Percentiles rank a stretch among this genome's conserved stretches.
Conservation (phyloP, 768 basidiomycete species). For the Hydnum rufescens region DNA sequence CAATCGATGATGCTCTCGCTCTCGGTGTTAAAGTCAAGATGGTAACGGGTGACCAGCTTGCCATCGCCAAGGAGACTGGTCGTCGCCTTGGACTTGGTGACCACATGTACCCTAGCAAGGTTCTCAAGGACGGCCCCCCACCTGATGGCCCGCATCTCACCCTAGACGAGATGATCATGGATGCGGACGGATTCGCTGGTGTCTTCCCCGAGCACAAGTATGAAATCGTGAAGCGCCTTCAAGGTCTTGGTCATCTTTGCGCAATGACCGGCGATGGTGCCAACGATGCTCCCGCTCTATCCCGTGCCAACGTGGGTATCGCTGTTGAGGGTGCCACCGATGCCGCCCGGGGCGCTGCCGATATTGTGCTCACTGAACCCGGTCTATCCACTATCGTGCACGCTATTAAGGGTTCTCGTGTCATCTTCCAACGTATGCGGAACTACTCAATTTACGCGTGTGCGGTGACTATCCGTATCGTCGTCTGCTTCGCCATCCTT, state of each 20-base stretch:
- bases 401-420: conserved; percentile 92
- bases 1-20: conserved; percentile 87
- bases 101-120: conserved; percentile 98
- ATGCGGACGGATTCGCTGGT: conserved; percentile 96
- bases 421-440: conserved; percentile 99
- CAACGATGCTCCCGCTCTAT: conserved; percentile 93
- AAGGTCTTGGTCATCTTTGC: conserved; percentile 85
- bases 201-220: conserved; percentile 99
- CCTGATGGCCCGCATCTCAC: conserved; percentile 65
- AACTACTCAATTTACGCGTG: conserved; percentile 98
- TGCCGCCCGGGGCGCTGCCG: conserved; percentile 94
- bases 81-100: conserved; percentile 95
- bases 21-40: conserved; percentile 99
- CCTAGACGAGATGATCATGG: conserved; percentile 98
- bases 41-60: conserved; percentile 99
- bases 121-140: conserved; percentile 90
- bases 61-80: conserved; percentile 98
- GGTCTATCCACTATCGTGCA: conserved; percentile 98
- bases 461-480: conserved; percentile 94
- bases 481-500: conserved; percentile 89
- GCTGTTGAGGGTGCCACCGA: conserved; percentile 99
- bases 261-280: conserved; percentile 99
- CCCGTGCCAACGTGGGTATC: conserved; percentile 98
- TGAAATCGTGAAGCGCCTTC: conserved; percentile 96
- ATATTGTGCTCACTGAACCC: conserved; percentile 94